Conservation (phyloP, 2,329 filamentous ascomycete genomes). For the Talaromyces sp. region DNA sequence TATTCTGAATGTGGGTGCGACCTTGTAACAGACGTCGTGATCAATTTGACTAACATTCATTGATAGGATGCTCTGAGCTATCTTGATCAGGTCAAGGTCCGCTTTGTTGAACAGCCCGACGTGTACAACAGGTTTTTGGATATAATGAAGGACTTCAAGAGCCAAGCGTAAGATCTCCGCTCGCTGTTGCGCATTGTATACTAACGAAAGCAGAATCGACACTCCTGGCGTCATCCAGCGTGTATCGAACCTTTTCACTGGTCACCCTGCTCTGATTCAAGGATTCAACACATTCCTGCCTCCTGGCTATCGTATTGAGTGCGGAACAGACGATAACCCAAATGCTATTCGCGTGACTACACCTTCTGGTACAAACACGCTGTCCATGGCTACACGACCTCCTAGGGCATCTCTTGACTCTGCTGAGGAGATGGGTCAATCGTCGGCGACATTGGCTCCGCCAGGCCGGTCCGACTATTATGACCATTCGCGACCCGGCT, state of each 20-base stretch:
- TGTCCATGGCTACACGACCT: slow-evolving; percentile 62
- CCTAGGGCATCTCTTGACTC: slow-evolving; percentile 30
- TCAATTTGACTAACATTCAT: not conserved
- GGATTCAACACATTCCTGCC: slow-evolving; percentile 98
- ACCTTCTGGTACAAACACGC: slow-evolving; percentile 93
- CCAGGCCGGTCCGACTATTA: slow-evolving; percentile 40
- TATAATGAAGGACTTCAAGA: slow-evolving; percentile 99
- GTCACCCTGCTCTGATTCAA: slow-evolving; percentile 91
- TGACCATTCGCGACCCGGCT: slow-evolving; percentile 38
- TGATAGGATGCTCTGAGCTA: slow-evolving; percentile 79
- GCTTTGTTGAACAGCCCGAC: slow-evolving; percentile 93
- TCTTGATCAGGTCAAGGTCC: slow-evolving; percentile 95
- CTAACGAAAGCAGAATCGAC: slow-evolving; percentile 63
- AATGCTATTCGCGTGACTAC: slow-evolving; percentile 97
- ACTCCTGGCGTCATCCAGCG: slow-evolving; percentile 96
- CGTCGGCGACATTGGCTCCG: slow-evolving; percentile 30
- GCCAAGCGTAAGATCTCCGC: slow-evolving; percentile 69
- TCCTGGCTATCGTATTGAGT: slow-evolving; percentile 94
- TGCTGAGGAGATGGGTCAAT: slow-evolving; percentile 29
- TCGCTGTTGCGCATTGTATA: not conserved
- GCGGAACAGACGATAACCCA: slow-evolving; percentile 86
- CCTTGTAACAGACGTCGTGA: not conserved
- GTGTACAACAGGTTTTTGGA: slow-evolving; percentile 96
- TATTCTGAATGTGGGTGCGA: slow-evolving; percentile 62
- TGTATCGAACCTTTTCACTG: slow-evolving; percentile 91